A percentile compares a stretch with the other conserved stretches of the same genome.
Evolutionary conservation across 129 eudicot species (phyloP).

Genomic region (Escallonia herrerae): DNA sequence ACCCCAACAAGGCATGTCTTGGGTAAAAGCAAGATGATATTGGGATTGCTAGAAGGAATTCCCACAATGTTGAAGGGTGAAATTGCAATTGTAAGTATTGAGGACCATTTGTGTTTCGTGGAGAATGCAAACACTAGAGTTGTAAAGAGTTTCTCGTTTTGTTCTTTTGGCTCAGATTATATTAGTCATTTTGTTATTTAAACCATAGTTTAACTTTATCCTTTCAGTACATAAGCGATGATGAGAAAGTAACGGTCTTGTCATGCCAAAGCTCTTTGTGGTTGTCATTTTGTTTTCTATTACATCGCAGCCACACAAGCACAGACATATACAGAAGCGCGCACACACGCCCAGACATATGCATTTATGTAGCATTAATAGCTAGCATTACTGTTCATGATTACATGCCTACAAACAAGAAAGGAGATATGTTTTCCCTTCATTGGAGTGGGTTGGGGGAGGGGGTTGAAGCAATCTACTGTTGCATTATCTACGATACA

Average conservation of each 20-base stretch:
- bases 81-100: slow-evolving; percentile 77
- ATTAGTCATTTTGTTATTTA: no score
- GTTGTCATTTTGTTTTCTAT: no score
- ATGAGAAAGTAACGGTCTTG: neutral
- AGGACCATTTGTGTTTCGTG: neutral
- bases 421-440: no score
- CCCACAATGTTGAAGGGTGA: slow-evolving; percentile 95
- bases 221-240: neutral
- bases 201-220: neutral
- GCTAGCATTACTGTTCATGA: no score
- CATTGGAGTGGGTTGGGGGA: no score
- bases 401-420: no score
- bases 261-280: neutral
- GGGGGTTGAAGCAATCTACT: no score
- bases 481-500: no score
- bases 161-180: neutral
- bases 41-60: slow-evolving; percentile 93
- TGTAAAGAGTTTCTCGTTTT: neutral
- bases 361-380: no score
- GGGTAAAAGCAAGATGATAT: slow-evolving; percentile 92
- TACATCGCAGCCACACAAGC: no score
- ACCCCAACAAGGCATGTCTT: slow-evolving; percentile 69
- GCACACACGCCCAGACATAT: no score
- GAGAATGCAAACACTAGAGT: neutral
- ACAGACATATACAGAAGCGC: no score